phyloP scores from a whole-genome alignment of 805 yeast species.

The Barnettozyma siamensis region DNA sequence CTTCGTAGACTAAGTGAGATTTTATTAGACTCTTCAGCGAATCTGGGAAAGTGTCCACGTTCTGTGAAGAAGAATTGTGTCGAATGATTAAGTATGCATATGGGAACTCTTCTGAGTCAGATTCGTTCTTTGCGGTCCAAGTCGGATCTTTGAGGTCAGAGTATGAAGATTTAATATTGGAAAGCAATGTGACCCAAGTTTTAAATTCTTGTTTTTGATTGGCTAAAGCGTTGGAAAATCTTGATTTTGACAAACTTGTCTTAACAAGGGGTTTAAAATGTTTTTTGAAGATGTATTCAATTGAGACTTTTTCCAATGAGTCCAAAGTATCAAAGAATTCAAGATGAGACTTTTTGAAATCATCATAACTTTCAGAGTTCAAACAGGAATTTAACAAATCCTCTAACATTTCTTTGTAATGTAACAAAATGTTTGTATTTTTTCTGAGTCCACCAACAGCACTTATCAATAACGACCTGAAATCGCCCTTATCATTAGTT shows the following conservation, averaged over 20 bases:
- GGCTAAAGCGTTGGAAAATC: constrained; percentile 15
- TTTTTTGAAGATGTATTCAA: constrained; percentile 24
- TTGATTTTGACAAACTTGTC: constrained; percentile 12
- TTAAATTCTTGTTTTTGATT: constrained; percentile 8
- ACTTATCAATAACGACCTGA: constrained; percentile 30
- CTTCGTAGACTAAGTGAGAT: constrained; percentile 44
- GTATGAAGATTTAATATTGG: constrained; percentile 18
- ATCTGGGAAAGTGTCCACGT: constrained; percentile 16
- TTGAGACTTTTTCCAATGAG: constrained; percentile 22
- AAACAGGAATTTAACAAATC: constrained; percentile 12
- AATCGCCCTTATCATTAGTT: constrained; percentile 5
- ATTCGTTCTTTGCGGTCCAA: constrained; percentile 17
- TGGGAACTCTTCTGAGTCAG: constrained; percentile 31
- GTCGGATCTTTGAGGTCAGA: constrained; percentile 6
- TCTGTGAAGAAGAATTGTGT: constrained; percentile 33
- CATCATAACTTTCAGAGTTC: constrained; percentile 10
- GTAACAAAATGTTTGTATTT: constrained; percentile 26
- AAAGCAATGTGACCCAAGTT: constrained; percentile 21
- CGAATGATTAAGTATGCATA: constrained; percentile 44
- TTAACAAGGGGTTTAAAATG: constrained; percentile 21
- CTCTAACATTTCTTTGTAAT: constrained; percentile 7
- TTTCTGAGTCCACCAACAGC: constrained; percentile 40
- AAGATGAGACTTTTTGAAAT: constrained; percentile 9
- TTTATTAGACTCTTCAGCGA: constrained; percentile 32
- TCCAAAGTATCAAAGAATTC: constrained; percentile 11